Evolutionary conservation across 192 early-diverging fungal genomes (phyloP).

Genomic region (Coemansia umbellata): DNA sequence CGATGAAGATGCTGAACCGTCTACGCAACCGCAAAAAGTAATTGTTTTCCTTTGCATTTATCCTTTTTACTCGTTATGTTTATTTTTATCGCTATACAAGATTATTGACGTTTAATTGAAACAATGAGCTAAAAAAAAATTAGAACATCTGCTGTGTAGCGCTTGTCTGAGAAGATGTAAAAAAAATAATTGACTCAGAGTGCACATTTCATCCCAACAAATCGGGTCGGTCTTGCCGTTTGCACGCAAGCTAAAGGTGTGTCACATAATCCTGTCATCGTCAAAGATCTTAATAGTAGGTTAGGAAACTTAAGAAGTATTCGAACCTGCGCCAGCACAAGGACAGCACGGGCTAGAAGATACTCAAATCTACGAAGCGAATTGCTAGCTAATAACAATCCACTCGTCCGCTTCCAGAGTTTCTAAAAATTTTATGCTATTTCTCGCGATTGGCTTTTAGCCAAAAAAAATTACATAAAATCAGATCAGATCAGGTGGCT

Average conservation of each 20-base stretch:
- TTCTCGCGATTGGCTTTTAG: too few relatives aligned
- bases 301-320: not conserved
- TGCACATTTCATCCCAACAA: slow-evolving; percentile 3
- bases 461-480: too few relatives aligned
- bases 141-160: too few relatives aligned
- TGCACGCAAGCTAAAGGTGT: slow-evolving; percentile 1
- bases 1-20: slow-evolving; percentile 47
- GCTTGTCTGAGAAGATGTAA: not conserved
- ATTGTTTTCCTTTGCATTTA: not conserved
- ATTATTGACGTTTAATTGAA: too few relatives aligned
- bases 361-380: too few relatives aligned
- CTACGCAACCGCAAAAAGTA: slow-evolving; percentile 46
- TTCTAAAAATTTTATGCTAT: too few relatives aligned
- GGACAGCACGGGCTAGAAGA: too few relatives aligned
- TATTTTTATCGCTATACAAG: not conserved
- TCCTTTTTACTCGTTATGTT: not conserved
- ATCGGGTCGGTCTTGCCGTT: not conserved
- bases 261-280: slow-evolving; percentile 6
- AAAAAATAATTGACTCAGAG: slow-evolving; percentile 6
- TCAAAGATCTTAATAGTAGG: not conserved
- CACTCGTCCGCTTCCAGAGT: too few relatives aligned
- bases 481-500: too few relatives aligned
- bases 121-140: too few relatives aligned
- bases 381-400: too few relatives aligned
- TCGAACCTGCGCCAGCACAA: not conserved